A percentile compares a stretch with the other conserved stretches of the same genome.
phyloP scores from a whole-genome alignment of 2,329 filamentous ascomycete species.

The Hypoxylon sp. region DNA sequence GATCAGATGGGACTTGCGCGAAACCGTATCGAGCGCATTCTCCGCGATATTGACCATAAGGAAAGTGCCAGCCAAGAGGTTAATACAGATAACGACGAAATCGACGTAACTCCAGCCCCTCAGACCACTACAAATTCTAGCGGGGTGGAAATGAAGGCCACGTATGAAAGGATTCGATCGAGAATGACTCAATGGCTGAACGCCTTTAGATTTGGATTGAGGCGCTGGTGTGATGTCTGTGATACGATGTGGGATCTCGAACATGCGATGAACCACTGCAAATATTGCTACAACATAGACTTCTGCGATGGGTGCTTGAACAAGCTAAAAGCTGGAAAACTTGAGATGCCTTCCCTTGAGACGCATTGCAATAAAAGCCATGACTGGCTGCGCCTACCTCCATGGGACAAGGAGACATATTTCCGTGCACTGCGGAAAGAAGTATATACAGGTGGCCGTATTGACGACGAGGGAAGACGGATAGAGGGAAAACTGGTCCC shows the following conservation, averaged over 20 bases:
- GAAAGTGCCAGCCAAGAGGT: background rate
- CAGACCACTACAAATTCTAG: background rate
- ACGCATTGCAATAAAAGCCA: slow-evolving; percentile 11
- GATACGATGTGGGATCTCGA: slow-evolving; percentile 19
- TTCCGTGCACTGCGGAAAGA: slow-evolving; percentile 7
- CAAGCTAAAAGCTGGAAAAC: slow-evolving; percentile 4
- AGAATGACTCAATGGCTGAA: background rate
- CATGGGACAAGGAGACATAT: slow-evolving; percentile 19
- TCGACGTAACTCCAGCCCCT: background rate
- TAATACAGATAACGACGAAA: background rate
- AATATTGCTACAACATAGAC: slow-evolving; percentile 21
- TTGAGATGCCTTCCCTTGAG: slow-evolving; percentile 2
- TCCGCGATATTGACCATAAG: background rate
- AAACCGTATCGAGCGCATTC: background rate
- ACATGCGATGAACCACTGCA: slow-evolving; percentile 16
- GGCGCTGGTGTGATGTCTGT: slow-evolving; percentile 19
- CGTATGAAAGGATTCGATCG: slow-evolving; percentile 3
- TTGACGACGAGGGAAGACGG: background rate
- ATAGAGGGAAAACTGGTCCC: background rate
- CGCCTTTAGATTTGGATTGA: background rate
- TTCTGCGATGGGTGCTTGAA: slow-evolving; percentile 30
- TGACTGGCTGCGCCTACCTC: slow-evolving; percentile 18
- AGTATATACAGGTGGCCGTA: slow-evolving; percentile 1
- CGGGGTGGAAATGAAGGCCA: background rate
- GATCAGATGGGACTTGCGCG: slow-evolving; percentile 4